These are phyloP conservation scores for Fremontodendron californicum DNA, from an alignment of 345 rosid species.

Conservation along the genomic window DNA sequence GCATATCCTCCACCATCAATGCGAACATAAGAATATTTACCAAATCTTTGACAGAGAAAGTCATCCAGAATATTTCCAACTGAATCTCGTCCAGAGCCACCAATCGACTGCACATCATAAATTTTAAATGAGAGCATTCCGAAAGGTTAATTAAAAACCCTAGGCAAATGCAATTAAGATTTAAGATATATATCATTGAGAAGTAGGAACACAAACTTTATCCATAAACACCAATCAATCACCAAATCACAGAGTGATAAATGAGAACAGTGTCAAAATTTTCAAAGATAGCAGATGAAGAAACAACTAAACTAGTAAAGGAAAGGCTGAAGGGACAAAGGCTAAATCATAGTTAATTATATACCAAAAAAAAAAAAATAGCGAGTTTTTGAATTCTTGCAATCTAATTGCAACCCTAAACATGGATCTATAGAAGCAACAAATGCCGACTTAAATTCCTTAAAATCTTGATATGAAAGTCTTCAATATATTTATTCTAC, in stretches of 20 bases:
- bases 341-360: neutral
- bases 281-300: neutral
- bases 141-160: neutral
- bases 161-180: neutral
- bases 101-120: constrained; percentile 4
- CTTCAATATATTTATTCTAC: neutral
- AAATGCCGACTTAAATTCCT: neutral
- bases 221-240: neutral
- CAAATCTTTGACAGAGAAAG: constrained; percentile 22
- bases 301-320: neutral
- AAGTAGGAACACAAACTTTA: neutral
- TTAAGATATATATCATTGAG: neutral
- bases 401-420: neutral
- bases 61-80: constrained; percentile 22
- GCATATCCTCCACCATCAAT: constrained; percentile 8
- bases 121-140: neutral
- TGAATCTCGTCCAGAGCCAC: neutral
- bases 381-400: neutral
- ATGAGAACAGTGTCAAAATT: neutral
- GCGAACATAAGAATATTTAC: constrained; percentile 13
- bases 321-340: neutral
- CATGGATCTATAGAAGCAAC: neutral
- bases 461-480: neutral
- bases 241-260: neutral
- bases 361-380: neutral